Evolutionary conservation across 495 filamentous ascomycete genomes (phyloP), one percentile per base, ranked within the genome.

Genomic region (Xylaria palmicola): DNA sequence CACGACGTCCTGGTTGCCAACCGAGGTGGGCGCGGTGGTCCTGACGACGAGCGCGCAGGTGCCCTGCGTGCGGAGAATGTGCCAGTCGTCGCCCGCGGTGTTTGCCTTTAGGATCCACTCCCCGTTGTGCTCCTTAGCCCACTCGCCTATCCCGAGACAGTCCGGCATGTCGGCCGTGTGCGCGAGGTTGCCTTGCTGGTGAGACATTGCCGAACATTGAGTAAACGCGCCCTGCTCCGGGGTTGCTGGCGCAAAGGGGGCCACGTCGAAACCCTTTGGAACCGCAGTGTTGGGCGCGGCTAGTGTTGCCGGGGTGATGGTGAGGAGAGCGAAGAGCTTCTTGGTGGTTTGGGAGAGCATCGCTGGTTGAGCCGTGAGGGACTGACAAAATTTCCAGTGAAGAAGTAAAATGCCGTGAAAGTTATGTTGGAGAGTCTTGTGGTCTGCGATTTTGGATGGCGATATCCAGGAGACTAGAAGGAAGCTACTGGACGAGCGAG

Each of bases 1-100:
- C 15, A 17, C 22, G 15, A 62, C 56, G 10, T 68, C 65, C 37
- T 44, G 12, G 15, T 62, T 65, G 20, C 62, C 65, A 12, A 68
- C 10, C 1, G n/a, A 19, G 1, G 65, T 62, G 2, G 62, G n/a
- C 17, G 2, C 30, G 13, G 17, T 55, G 40, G 62, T 65, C 51
- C 58, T 60, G 55, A 58, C 55, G 26, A 62, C 7, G 0, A 68
- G 24, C 3, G 51, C 55, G 37, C 65, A 68, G 32, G 37, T 22
- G 3, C 45, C 50, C 26, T 20, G 27, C 5, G 7, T 15, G 29
- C 27, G 37, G 34, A 65, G 62, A 13, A 52, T 12, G 13, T 44
- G 27, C 62, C 62, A 65, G 44, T 55, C 62, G 5, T 22, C 8
- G 22, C 30, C 3, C 10, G 43, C 34, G 20, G 62, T 47, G 1